phyloP scores from a whole-genome alignment of 176 grass and related monocot species.

The Eragrostis curvula region DNA sequence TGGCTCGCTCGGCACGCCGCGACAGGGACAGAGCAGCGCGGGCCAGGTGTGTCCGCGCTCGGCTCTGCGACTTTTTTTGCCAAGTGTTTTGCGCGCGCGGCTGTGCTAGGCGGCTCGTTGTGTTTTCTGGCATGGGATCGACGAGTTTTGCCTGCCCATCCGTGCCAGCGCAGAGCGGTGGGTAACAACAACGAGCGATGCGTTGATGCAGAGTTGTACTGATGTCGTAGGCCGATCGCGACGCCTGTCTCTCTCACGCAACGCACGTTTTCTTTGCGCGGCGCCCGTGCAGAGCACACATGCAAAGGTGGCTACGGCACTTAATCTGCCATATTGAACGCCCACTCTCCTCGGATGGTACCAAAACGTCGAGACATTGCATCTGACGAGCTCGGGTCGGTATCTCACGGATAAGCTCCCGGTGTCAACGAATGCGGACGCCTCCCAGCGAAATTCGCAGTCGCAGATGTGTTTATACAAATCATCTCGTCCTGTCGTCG shows the following conservation, averaged over 20 bases:
- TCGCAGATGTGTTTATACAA: too few relatives aligned
- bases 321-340: not conserved
- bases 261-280: slow-evolving; percentile 30
- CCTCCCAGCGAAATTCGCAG: not conserved
- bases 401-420: not conserved
- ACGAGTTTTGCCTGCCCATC: too few relatives aligned
- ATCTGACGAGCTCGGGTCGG: not conserved
- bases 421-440: not conserved
- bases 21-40: not conserved
- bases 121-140: too few relatives aligned
- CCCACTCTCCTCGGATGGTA: not conserved
- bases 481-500: too few relatives aligned
- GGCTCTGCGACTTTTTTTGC: too few relatives aligned
- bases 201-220: too few relatives aligned
- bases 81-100: too few relatives aligned
- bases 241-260: not conserved
- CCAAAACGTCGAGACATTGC: not conserved
- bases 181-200: slow-evolving; percentile 7
- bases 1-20: not conserved
- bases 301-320: not conserved
- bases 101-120: too few relatives aligned
- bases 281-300: not conserved
- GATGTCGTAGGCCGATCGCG: not conserved
- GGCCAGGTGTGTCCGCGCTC: too few relatives aligned
- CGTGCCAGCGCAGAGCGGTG: not conserved